phyloP scores from a whole-genome alignment of 176 grass and related monocot species.

The Bolboschoenus planiculmis region DNA sequence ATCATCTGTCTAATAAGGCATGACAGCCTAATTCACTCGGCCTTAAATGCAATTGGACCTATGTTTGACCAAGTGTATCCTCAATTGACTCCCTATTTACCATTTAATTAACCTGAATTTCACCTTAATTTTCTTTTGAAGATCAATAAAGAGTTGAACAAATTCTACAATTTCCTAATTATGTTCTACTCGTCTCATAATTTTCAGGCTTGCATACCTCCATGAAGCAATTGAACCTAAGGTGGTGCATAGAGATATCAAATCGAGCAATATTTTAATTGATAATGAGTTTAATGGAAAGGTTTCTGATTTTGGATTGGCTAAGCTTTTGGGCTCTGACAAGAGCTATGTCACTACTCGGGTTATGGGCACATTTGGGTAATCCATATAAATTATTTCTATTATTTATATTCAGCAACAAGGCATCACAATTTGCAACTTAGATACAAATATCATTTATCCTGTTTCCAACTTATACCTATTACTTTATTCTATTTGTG shows the following conservation, averaged over 20 bases:
- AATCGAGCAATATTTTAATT: conserved; percentile 98
- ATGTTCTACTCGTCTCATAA: conserved; percentile 10
- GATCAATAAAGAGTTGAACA: not conserved
- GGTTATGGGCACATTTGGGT: conserved; percentile 99
- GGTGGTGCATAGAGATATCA: conserved; percentile 98
- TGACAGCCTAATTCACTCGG: not conserved
- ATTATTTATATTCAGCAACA: not conserved
- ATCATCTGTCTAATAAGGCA: not conserved
- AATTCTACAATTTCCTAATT: not conserved
- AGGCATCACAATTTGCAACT: not conserved
- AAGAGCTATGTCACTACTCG: conserved; percentile 94
- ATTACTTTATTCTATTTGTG: not conserved
- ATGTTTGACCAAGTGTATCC: not conserved
- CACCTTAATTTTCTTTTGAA: not conserved
- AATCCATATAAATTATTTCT: not conserved
- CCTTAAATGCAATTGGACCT: not conserved
- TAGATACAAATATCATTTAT: not conserved
- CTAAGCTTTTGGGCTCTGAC: conserved; percentile 88
- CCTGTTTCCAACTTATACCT: not conserved
- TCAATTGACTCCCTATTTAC: not conserved
- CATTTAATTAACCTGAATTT: not conserved
- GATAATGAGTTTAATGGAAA: conserved; percentile 94
- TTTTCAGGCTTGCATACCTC: conserved; percentile 86
- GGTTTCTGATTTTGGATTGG: conserved; percentile 92
- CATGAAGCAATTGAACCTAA: conserved; percentile 99